Evolutionary conservation across 1,284 basidiomycete genomes (phyloP).

Genomic region (Acaromyces ingoldii): DNA sequence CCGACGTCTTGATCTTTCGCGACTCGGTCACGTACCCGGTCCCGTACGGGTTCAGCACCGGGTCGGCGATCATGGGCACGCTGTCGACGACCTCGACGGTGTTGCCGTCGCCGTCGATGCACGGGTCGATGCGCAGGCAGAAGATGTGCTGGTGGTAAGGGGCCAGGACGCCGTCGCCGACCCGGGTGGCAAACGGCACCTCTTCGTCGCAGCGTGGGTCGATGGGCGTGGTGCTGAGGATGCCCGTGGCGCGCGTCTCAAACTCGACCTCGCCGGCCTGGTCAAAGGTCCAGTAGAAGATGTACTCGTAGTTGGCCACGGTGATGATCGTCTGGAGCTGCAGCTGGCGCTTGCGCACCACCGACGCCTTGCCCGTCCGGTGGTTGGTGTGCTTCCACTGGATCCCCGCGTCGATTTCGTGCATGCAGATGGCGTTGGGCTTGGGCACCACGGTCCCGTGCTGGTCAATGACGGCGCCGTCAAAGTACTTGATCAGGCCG

Average conservation of each 20-base stretch:
- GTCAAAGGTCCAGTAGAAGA: constrained; percentile 73
- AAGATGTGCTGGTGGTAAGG: constrained; percentile 86
- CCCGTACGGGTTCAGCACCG: constrained; percentile 46
- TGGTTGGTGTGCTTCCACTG: constrained; percentile 64
- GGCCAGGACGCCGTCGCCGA: constrained; percentile 78
- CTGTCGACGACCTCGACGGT: constrained; percentile 61
- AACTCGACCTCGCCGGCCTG: constrained; percentile 72
- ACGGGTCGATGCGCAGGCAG: constrained; percentile 75
- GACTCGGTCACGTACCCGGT: constrained; percentile 51
- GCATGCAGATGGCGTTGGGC: constrained; percentile 76
- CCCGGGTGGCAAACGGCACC: constrained; percentile 65
- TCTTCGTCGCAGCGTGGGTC: constrained; percentile 58
- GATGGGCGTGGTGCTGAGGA: constrained; percentile 57
- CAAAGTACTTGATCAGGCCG: constrained; percentile 51
- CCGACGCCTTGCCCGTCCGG: constrained; percentile 69
- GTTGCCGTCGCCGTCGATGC: constrained; percentile 83
- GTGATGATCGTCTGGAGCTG: constrained; percentile 84
- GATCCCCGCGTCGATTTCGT: constrained; percentile 75
- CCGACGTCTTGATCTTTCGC: constrained; percentile 41
- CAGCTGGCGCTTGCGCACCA: constrained; percentile 72
- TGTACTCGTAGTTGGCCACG: constrained; percentile 74
- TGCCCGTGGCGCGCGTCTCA: constrained; percentile 76
- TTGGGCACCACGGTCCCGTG: constrained; percentile 23
- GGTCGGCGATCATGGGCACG: constrained; percentile 40
- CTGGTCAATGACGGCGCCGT: constrained; percentile 43